A percentile compares a stretch with the other conserved stretches of the same genome.
phyloP scores from a whole-genome alignment of 1,284 basidiomycete species.

The Microbotryomycetes sp. region DNA sequence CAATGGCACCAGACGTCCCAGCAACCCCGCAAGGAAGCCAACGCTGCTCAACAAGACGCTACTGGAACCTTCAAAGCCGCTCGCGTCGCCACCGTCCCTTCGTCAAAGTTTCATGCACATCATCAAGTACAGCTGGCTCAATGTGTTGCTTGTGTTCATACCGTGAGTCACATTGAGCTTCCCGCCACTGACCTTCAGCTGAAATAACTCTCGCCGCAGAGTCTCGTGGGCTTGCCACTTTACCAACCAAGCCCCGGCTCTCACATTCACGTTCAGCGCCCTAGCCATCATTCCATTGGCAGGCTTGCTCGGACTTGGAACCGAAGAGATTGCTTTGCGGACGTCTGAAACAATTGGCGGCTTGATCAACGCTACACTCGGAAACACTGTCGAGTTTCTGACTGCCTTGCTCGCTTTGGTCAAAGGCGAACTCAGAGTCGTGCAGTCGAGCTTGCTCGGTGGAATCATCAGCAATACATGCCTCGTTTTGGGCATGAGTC shows the following conservation, averaged over 20 bases:
- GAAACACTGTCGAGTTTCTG: constrained; percentile 44
- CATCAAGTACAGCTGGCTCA: constrained; percentile 43
- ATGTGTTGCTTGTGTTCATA: constrained; percentile 45
- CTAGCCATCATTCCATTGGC: constrained; percentile 52
- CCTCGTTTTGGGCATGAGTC: constrained; percentile 47
- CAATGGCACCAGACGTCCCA: too few species aligned
- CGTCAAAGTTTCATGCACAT: constrained; percentile 41
- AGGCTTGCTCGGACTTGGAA: constrained; percentile 73
- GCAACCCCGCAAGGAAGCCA: too few species aligned
- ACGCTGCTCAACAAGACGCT: too few species aligned
- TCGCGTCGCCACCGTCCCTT: too few species aligned
- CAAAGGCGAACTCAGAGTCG: constrained; percentile 40
- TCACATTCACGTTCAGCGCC: constrained; percentile 6
- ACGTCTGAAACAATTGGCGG: constrained; percentile 66
- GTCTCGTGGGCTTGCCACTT: neutral
- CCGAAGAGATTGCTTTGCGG: constrained; percentile 72
- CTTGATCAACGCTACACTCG: constrained; percentile 73
- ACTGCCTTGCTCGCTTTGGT: constrained; percentile 38
- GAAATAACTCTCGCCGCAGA: too few species aligned
- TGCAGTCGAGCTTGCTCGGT: constrained; percentile 52
- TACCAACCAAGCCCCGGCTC: constrained; percentile 1
- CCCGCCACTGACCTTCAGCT: too few species aligned
- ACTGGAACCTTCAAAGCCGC: too few species aligned
- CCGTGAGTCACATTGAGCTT: constrained; percentile 35
- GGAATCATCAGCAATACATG: constrained; percentile 66